Evolutionary conservation across 2,329 filamentous ascomycete genomes (phyloP).

Genomic region (Erysiphe neolycopersici): DNA sequence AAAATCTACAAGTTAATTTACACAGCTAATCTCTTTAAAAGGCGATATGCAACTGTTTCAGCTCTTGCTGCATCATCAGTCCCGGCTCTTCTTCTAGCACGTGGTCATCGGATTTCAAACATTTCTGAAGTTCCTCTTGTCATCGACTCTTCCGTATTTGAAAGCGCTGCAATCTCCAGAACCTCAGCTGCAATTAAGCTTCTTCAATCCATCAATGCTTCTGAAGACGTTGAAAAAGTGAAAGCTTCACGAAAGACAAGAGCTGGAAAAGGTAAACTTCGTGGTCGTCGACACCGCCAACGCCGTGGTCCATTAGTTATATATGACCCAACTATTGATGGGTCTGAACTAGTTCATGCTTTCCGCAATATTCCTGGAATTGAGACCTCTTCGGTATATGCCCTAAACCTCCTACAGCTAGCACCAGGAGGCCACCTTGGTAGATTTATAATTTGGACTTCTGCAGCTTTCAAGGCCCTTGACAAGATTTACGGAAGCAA

Average conservation of each 20-base stretch:
- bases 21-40: slow-evolving; percentile 16
- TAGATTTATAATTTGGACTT: slow-evolving; percentile 98
- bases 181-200: slow-evolving; percentile 68
- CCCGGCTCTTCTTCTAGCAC: slow-evolving; percentile 81
- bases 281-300: slow-evolving; percentile 89
- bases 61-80: slow-evolving; percentile 91
- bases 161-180: slow-evolving; percentile 55
- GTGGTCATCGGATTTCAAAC: slow-evolving; percentile 80
- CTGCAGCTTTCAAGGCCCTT: slow-evolving; percentile 82
- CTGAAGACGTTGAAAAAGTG: slow-evolving; percentile 81
- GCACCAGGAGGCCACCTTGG: slow-evolving; percentile 96
- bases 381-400: slow-evolving; percentile 80
- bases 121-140: slow-evolving; percentile 95
- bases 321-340: slow-evolving; percentile 87
- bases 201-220: slow-evolving; percentile 74
- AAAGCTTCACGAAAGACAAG: slow-evolving; percentile 90
- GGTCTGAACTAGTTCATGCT: slow-evolving; percentile 74
- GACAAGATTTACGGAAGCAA: slow-evolving; percentile 93
- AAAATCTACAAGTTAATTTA: slow-evolving; percentile 1
- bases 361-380: slow-evolving; percentile 99
- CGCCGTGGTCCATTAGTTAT: slow-evolving; percentile 93
- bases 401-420: slow-evolving; percentile 96
- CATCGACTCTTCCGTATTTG: slow-evolving; percentile 72
- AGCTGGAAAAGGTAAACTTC: slow-evolving; percentile 95
- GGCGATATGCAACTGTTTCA: slow-evolving; percentile 92